Evolutionary conservation across 208 protist genomes (phyloP).

Genomic region (Leishmania guyanensis): DNA sequence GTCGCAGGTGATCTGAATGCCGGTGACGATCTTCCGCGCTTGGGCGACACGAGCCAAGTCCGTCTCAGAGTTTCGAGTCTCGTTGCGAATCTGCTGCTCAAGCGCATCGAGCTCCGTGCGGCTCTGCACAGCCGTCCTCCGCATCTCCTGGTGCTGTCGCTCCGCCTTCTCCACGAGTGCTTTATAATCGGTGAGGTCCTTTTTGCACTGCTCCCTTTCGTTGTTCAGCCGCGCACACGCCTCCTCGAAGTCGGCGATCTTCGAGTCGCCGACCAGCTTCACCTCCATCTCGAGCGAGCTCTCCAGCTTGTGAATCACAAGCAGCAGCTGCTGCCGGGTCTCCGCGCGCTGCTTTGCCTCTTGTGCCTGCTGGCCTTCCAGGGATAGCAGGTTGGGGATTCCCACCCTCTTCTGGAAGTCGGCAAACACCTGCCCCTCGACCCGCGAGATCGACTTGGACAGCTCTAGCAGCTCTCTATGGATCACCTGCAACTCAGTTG

Average conservation of each 20-base stretch:
- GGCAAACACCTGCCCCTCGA: constrained; percentile 89
- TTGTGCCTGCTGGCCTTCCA: constrained; percentile 77
- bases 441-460: constrained; percentile 51
- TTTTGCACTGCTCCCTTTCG: constrained; percentile 63
- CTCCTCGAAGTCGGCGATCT: constrained; percentile 46
- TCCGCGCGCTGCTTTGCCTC: constrained; percentile 57
- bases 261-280: constrained; percentile 49
- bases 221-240: constrained; percentile 39
- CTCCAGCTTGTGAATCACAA: constrained; percentile 80
- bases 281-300: constrained; percentile 74
- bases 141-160: constrained; percentile 41
- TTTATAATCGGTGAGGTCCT: constrained; percentile 62
- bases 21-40: constrained; percentile 65
- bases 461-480: constrained; percentile 60
- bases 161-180: constrained; percentile 54
- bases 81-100: constrained; percentile 64
- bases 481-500: constrained; percentile 39
- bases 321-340: constrained; percentile 68
- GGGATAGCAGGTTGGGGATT: constrained; percentile 87
- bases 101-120: constrained; percentile 59
- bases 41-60: constrained; percentile 62
- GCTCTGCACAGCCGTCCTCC: constrained; percentile 35
- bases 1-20: constrained; percentile 80
- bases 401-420: constrained; percentile 89
- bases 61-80: constrained; percentile 49